Evolutionary conservation across 495 filamentous ascomycete genomes (phyloP).

Genomic region (Penicillium salamii): DNA sequence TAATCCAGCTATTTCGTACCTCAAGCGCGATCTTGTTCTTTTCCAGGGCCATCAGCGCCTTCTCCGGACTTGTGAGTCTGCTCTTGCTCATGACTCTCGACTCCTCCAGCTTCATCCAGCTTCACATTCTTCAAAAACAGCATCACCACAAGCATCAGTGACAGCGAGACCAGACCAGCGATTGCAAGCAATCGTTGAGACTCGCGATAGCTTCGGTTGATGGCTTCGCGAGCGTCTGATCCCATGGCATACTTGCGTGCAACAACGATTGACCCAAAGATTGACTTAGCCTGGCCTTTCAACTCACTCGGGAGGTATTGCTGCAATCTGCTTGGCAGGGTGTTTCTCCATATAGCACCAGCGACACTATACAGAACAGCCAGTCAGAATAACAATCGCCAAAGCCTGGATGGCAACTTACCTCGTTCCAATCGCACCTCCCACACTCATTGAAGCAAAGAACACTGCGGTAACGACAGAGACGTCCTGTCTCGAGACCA

Average conservation of each 20-base stretch:
- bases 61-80: not conserved
- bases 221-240: conserved; percentile 12
- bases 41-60: not conserved
- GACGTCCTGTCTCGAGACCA: conserved; percentile 19
- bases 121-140: conserved; percentile 21
- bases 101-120: conserved; percentile 9
- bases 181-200: conserved; percentile 21
- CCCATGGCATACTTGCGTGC: conserved; percentile 19
- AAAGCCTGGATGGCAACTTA: not conserved
- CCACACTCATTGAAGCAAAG: conserved; percentile 26
- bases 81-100: not conserved
- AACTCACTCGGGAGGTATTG: conserved; percentile 16
- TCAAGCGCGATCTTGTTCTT: not conserved
- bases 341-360: conserved; percentile 27
- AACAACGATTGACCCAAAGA: conserved; percentile 20
- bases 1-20: not conserved
- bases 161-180: conserved; percentile 14
- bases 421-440: conserved; percentile 26
- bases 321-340: conserved; percentile 16
- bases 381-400: not conserved
- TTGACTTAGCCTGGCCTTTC: conserved; percentile 18
- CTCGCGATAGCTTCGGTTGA: conserved; percentile 22
- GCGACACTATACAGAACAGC: conserved; percentile 12
- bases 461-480: conserved; percentile 25
- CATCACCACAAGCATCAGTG: conserved; percentile 22